Evolutionary conservation across 441 rosid genomes (phyloP), one percentile per base, ranked within the genome.

Genomic region (Cnidoscolus chayamansa): DNA sequence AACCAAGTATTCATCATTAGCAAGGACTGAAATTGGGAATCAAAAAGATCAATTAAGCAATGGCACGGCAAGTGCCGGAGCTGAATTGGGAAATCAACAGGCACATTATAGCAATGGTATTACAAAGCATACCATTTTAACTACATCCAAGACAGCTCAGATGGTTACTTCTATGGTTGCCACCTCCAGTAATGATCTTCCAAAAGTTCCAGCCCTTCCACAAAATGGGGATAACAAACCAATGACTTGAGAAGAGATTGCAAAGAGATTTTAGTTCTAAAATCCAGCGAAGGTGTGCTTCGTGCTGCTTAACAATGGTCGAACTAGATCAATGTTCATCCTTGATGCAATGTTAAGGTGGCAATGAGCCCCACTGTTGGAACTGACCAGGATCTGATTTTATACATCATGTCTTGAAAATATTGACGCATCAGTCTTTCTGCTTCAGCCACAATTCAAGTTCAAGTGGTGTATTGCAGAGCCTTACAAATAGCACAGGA

Each of bases 1-100:
- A 81, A 82, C 86, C 15, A 83, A 84, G 43, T 89, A 88, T 79
- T 89, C 86, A 48, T 81, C 87, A 20, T 82, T 87, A 31, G 92
- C 90, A 13, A 88, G 92, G 82, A 79, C 80, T 55, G 94, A 91
- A 65, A 31, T 75, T 70, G 90, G 81, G 61, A 76, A 71, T 78
- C 83, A 74, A 49, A 82, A 71, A 78, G 89, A 83, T 31, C 65
- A 67, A 3, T 56, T 66, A 73, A 75, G 70, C 78, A 86, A 83
- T 56, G 80, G 85, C 60, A 77, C 83, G 7, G 61, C 71, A 17
- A 81, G 74, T 16, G 80, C 77, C 55, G 84, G 81, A 81, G 76
- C 75, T 10, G 93, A 81, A 78, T 66, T 78, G 54, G 90, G 84
- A 76, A 76, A 77, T 65, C 87, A 71, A 66, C 84, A 81, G 19